phyloP scores from a whole-genome alignment of 192 early-diverging fungal species.

The Rhizophagus sp. region DNA sequence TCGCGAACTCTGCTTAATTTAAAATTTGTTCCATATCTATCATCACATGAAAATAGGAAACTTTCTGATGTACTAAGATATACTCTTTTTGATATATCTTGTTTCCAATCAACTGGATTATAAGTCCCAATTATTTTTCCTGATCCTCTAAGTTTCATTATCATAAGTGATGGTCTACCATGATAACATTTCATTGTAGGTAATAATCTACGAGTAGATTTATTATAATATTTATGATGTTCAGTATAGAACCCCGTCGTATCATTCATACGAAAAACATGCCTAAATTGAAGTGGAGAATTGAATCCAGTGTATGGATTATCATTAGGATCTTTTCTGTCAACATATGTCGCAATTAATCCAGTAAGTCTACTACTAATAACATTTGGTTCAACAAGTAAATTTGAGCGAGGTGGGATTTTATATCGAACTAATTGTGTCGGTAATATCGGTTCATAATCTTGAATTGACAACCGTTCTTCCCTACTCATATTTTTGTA shows the following conservation, averaged over 20 bases:
- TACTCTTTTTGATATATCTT: not conserved
- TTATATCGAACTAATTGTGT: not conserved
- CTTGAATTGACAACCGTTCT: not conserved
- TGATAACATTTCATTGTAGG: slow-evolving; percentile 15
- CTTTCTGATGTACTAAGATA: slow-evolving; percentile 8
- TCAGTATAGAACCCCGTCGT: not conserved
- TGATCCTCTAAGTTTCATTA: slow-evolving; percentile 18
- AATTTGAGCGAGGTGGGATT: not conserved
- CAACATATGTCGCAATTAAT: not conserved
- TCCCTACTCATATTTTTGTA: not conserved
- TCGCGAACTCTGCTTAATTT: not conserved
- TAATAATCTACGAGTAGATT: not conserved
- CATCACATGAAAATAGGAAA: slow-evolving; percentile 10
- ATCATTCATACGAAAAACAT: slow-evolving; percentile 1
- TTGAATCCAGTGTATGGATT: not conserved
- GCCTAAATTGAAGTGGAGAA: not conserved
- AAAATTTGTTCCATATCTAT: slow-evolving; percentile 7
- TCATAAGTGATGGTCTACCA: slow-evolving; percentile 13
- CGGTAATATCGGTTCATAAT: slow-evolving; percentile 4
- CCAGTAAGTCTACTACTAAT: slow-evolving; percentile 8
- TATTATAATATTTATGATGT: slow-evolving; percentile 2
- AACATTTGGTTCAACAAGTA: not conserved
- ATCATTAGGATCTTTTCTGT: not conserved
- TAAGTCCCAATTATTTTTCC: slow-evolving; percentile 16
- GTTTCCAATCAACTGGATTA: slow-evolving; percentile 7